Evolutionary conservation across 345 rosid species (phyloP).

Genomic region (Salix viminalis): DNA sequence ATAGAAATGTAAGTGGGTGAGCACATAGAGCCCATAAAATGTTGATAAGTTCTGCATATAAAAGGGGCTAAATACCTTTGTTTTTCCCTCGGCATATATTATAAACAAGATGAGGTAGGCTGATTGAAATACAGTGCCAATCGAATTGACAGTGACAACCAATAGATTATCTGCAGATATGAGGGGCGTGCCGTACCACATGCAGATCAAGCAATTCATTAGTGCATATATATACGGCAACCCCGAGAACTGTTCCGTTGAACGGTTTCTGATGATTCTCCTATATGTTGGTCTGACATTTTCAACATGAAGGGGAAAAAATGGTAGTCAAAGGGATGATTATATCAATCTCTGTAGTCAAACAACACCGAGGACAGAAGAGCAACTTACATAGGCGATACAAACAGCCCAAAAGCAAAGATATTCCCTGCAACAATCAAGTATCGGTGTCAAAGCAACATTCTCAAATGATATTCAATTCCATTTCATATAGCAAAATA

Average conservation of each 20-base stretch:
- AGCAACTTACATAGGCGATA: slow-evolving; percentile 71
- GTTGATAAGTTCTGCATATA: slow-evolving; percentile 2
- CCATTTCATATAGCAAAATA: background rate
- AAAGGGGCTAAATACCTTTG: slow-evolving; percentile 42
- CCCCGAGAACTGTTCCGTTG: slow-evolving; percentile 81
- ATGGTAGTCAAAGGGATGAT: slow-evolving; percentile 5
- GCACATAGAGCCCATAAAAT: background rate
- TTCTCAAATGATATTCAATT: background rate
- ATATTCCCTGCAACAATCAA: slow-evolving; percentile 60
- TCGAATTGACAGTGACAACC: slow-evolving; percentile 70
- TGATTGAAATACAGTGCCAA: slow-evolving; percentile 69
- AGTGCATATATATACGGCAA: slow-evolving; percentile 80
- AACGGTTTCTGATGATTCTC: slow-evolving; percentile 69
- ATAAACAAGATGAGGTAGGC: slow-evolving; percentile 58
- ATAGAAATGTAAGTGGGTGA: background rate
- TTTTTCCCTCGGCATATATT: slow-evolving; percentile 44
- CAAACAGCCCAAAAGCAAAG: slow-evolving; percentile 74
- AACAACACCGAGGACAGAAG: background rate
- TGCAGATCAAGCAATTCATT: slow-evolving; percentile 72
- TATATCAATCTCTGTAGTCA: background rate
- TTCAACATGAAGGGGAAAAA: slow-evolving; percentile 2
- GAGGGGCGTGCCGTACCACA: slow-evolving; percentile 80
- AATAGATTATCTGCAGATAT: slow-evolving; percentile 49
- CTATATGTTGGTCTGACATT: slow-evolving; percentile 69
- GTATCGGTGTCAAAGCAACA: background rate